These are phyloP conservation scores for Senna siamea DNA, from an alignment of 306 rosid species.

Conservation along the genomic window DNA sequence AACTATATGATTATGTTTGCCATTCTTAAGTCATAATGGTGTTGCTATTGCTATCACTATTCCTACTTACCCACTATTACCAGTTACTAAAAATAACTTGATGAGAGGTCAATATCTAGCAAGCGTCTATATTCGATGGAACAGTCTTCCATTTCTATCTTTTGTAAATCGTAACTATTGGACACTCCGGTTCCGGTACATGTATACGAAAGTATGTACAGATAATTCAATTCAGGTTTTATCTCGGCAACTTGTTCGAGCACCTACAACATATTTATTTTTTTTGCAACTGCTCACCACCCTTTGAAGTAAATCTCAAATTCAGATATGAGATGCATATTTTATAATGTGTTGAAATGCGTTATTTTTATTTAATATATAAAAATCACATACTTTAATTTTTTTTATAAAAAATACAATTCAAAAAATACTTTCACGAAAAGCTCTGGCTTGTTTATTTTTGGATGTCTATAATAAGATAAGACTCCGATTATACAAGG, in stretches of 20 bases:
- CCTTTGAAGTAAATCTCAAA: not conserved
- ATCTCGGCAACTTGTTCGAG: not conserved
- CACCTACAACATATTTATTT: not conserved
- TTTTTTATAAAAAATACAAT: no score
- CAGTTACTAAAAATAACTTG: not conserved
- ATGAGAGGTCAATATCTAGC: constrained; percentile 34
- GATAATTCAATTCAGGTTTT: not conserved
- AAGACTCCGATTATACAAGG: not conserved
- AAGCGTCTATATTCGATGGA: constrained; percentile 13
- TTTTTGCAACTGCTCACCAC: not conserved
- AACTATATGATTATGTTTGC: not conserved
- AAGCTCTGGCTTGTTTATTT: not conserved
- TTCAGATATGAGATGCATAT: no score
- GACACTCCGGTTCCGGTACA: not conserved
- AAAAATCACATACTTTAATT: no score
- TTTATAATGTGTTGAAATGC: no score
- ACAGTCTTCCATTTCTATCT: not conserved
- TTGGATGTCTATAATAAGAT: not conserved
- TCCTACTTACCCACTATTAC: constrained; percentile 16
- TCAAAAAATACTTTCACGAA: no score
- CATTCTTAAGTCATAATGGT: constrained; percentile 18
- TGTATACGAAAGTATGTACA: not conserved
- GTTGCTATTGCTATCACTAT: constrained; percentile 35
- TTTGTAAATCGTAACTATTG: not conserved
- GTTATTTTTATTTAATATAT: no score